Evolutionary conservation across 169 alveolate species (phyloP).

Genomic region (Plasmodium berghei): DNA sequence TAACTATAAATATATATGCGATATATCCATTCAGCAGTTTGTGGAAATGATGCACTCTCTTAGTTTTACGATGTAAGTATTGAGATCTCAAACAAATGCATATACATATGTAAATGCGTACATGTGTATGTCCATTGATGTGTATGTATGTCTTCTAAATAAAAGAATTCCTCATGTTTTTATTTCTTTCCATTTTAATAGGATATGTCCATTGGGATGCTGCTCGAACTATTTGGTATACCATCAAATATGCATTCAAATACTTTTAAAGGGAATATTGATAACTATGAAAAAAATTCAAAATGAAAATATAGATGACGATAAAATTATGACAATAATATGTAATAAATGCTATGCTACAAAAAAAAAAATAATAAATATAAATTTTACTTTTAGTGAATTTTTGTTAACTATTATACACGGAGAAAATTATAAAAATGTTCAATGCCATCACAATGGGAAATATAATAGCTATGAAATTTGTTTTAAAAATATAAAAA

Average conservation of each 20-base stretch:
- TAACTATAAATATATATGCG: conserved; percentile 51
- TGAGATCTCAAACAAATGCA: background rate
- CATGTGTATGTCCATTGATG: background rate
- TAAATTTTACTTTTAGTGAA: conserved; percentile 41
- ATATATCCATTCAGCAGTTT: conserved; percentile 40
- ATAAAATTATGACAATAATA: conserved; percentile 23
- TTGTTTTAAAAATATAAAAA: conserved; percentile 34
- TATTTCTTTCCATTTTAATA: background rate
- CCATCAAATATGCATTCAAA: conserved; percentile 70
- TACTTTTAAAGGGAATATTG: conserved; percentile 31
- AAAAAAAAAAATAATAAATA: conserved; percentile 16
- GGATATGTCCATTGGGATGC: conserved; percentile 56
- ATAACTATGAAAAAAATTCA: conserved; percentile 40
- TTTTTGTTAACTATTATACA: conserved; percentile 38
- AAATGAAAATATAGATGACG: conserved; percentile 14
- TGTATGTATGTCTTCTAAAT: no score
- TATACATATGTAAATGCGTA: background rate
- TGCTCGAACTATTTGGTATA: conserved; percentile 42
- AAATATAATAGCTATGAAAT: conserved; percentile 38
- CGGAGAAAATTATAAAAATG: conserved; percentile 37
- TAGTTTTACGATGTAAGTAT: conserved; percentile 35
- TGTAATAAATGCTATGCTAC: conserved; percentile 40
- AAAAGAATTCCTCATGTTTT: background rate
- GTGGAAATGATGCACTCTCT: conserved; percentile 35
- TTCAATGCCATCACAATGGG: conserved; percentile 41